Evolutionary conservation across 495 filamentous ascomycete species (phyloP).

Genomic region (Extremus antarcticus): DNA sequence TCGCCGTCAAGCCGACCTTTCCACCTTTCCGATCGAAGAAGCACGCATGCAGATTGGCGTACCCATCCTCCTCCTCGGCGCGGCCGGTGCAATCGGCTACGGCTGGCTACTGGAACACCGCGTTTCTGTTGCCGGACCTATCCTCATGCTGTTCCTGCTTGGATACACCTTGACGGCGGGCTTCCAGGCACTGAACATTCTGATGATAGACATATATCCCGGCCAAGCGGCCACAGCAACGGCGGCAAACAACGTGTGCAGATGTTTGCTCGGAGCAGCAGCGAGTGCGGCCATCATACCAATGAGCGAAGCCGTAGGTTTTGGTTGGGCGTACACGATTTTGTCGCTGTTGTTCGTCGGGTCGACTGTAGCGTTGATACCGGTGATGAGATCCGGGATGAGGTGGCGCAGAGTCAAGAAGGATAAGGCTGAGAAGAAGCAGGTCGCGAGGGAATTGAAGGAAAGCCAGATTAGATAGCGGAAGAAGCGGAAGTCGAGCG

Average conservation of each 20-base stretch:
- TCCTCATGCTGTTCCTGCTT: slow-evolving; percentile 36
- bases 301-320: slow-evolving; percentile 35
- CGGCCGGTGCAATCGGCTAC: slow-evolving; percentile 34
- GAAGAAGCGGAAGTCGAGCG: background rate
- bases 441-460: slow-evolving; percentile 11
- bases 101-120: slow-evolving; percentile 38
- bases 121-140: slow-evolving; percentile 29
- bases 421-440: slow-evolving; percentile 14
- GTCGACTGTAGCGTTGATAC: slow-evolving; percentile 28
- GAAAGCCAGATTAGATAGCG: background rate
- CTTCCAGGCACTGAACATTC: slow-evolving; percentile 28
- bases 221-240: slow-evolving; percentile 33
- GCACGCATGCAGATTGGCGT: slow-evolving; percentile 33
- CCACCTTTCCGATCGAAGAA: slow-evolving; percentile 32
- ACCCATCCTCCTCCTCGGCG: slow-evolving; percentile 31
- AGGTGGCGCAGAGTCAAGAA: slow-evolving; percentile 31
- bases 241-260: slow-evolving; percentile 39
- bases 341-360: slow-evolving; percentile 29
- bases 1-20: slow-evolving; percentile 22
- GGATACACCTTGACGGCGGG: slow-evolving; percentile 31
- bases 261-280: slow-evolving; percentile 38
- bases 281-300: slow-evolving; percentile 34
- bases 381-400: slow-evolving; percentile 29
- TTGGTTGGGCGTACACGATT: slow-evolving; percentile 39
- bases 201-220: slow-evolving; percentile 39